Conservation (phyloP, 257 asterid species). For the Euphrasia confusa region DNA sequence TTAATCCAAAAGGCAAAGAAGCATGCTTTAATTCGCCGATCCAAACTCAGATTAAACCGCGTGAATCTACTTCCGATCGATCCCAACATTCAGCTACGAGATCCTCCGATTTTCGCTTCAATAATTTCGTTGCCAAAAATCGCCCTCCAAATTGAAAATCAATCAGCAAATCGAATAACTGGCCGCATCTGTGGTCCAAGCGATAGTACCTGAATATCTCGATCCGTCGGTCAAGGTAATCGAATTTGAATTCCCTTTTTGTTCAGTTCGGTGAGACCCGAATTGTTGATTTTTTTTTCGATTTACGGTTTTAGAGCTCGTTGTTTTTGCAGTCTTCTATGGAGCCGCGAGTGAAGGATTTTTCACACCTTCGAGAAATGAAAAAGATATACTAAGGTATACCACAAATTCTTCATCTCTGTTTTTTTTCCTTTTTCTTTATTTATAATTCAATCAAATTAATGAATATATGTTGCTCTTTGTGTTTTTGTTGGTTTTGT, state of each 20-base stretch:
- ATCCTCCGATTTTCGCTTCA: conserved; percentile 56
- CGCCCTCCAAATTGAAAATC: conserved; percentile 32
- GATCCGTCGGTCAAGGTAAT: conserved; percentile 80
- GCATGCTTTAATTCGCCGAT: conserved; percentile 32
- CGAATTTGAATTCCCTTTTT: background rate
- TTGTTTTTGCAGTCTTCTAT: background rate
- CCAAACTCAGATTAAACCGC: conserved; percentile 36
- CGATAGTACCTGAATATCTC: conserved; percentile 27
- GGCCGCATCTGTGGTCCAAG: conserved; percentile 28
- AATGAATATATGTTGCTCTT: too few relatives aligned
- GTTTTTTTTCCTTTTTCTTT: too few relatives aligned
- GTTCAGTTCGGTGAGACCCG: conserved; percentile 18
- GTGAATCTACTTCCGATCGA: conserved; percentile 74
- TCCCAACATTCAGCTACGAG: conserved; percentile 61
- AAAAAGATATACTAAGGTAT: too few relatives aligned
- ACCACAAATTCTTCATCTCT: too few relatives aligned
- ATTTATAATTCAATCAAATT: too few relatives aligned
- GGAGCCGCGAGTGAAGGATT: too few relatives aligned
- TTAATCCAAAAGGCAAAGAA: conserved; percentile 63
- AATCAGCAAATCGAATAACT: conserved; percentile 27
- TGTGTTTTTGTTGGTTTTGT: too few relatives aligned
- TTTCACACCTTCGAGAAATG: too few relatives aligned
- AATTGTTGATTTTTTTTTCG: background rate
- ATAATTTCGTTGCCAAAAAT: conserved; percentile 40
- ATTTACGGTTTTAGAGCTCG: background rate